phyloP scores from a whole-genome alignment of 805 yeast species.

The Metschnikowia lochheadii region DNA sequence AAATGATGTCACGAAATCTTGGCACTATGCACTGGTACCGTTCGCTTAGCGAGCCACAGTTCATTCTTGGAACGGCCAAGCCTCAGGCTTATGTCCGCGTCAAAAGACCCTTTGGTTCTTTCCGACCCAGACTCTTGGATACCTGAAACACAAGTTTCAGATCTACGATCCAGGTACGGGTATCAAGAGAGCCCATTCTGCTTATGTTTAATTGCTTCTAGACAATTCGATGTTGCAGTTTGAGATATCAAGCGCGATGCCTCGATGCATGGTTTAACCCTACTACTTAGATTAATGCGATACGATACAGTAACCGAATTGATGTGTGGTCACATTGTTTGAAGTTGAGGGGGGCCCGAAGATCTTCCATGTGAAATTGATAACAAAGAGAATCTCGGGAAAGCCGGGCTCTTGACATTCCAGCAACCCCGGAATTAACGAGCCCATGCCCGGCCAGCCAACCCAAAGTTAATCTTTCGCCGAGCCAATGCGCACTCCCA shows the following conservation, averaged over 20 bases:
- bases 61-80: neutral
- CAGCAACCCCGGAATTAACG: neutral
- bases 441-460: neutral
- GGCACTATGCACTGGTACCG: neutral
- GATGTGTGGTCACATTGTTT: neutral
- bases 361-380: neutral
- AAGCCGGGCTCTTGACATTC: neutral
- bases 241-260: neutral
- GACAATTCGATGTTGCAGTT: neutral
- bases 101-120: too few species aligned
- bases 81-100: neutral
- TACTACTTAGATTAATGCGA: neutral
- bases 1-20: neutral
- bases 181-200: neutral
- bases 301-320: too few species aligned
- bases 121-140: neutral
- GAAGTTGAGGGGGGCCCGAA: neutral
- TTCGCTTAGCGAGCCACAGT: neutral
- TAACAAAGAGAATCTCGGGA: neutral
- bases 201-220: neutral
- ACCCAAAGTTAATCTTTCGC: neutral
- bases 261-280: neutral
- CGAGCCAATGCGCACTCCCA: neutral
- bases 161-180: too few species aligned
- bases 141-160: neutral